A percentile compares a stretch with the other conserved stretches of the same genome.
Evolutionary conservation across 2,329 filamentous ascomycete genomes (phyloP).

Genomic region (Diaporthe longicolla): DNA sequence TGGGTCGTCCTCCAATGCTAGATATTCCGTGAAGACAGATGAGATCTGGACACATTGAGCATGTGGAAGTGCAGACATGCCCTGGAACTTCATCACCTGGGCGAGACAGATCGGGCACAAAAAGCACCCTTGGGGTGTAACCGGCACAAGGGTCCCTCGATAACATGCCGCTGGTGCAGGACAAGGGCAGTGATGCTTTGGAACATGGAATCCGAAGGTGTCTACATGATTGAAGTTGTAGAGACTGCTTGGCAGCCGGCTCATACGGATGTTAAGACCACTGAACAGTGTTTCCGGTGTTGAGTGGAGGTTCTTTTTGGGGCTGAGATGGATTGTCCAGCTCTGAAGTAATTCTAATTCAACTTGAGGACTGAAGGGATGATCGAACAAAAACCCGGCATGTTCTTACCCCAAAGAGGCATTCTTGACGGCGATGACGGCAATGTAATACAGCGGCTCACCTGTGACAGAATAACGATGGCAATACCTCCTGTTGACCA

Average conservation of each 20-base stretch:
- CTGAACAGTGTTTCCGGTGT: too few species aligned
- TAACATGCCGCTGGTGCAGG: not conserved
- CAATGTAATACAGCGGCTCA: conserved; percentile 29
- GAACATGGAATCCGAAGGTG: not conserved
- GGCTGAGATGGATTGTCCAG: not conserved
- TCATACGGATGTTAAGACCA: too few species aligned
- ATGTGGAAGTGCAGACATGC: not conserved
- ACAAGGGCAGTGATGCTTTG: too few species aligned
- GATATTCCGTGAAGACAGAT: not conserved
- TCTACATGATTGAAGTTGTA: not conserved
- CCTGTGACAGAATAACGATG: conserved; percentile 37
- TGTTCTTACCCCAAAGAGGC: not conserved
- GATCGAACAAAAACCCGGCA: not conserved
- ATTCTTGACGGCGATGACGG: conserved; percentile 33
- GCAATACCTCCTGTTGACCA: conserved; percentile 28
- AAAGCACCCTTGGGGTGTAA: too few species aligned
- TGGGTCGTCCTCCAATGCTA: not conserved
- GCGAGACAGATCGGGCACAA: not conserved
- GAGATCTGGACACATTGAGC: not conserved
- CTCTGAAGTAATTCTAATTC: not conserved
- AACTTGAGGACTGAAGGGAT: not conserved
- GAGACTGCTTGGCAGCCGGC: too few species aligned
- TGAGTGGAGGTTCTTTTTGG: too few species aligned
- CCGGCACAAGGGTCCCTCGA: conserved; percentile 1
- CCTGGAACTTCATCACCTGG: not conserved